Base-by-base conservation (phyloP, 352 stramenopile genomes). In the Pythium inflatum region DNA sequence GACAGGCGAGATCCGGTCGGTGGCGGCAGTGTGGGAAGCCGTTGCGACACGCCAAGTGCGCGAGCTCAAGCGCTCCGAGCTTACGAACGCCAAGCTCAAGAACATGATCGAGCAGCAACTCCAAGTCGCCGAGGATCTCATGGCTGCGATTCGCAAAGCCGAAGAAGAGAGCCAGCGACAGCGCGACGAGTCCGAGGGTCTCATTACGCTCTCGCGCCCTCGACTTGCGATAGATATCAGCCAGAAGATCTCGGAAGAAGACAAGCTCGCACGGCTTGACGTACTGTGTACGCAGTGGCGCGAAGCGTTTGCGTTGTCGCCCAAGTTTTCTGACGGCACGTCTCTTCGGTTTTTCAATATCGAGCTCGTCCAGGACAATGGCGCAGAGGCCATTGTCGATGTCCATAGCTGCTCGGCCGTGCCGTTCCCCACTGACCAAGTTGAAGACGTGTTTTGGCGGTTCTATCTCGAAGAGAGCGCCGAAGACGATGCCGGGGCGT, bases 11-110 rank as follows among this genome's bases (percentile, higher is more conserved):
- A 40, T 68, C 31, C 38, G 28, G 28, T 53, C 49, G 20, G 25
- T 63, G 38, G 66, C 59, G 4, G 31, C 46, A 13, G 24, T 61
- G 13, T 73, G 66, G 66, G 66, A 73, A 48, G 20, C 53, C 16
- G 0, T 73, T 2, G 66, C 66, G 59, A 73, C 50, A 5, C 59
- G 66, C 45, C 66, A 73, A 34, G 25, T 73, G 5, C 58, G 45
- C 18, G 58, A 58, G 38, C 41, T 33, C 33, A 64, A 40, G 36
- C 58, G 53, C 3, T 58, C 58, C 0, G 22, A 60, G 16, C 13
- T 66, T 9, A n/a, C 34, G 7, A 73, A 73, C 53, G 36, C 22
- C 50, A 68, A 61, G 66, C 51, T 73, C 7, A 40, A 46, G 12
- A n/a, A 24, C 13, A 68, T 68, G 50, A 11, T 66, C 4, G 43